phyloP scores from a whole-genome alignment of 495 filamentous ascomycete species.

The Penicillium waksmanii region DNA sequence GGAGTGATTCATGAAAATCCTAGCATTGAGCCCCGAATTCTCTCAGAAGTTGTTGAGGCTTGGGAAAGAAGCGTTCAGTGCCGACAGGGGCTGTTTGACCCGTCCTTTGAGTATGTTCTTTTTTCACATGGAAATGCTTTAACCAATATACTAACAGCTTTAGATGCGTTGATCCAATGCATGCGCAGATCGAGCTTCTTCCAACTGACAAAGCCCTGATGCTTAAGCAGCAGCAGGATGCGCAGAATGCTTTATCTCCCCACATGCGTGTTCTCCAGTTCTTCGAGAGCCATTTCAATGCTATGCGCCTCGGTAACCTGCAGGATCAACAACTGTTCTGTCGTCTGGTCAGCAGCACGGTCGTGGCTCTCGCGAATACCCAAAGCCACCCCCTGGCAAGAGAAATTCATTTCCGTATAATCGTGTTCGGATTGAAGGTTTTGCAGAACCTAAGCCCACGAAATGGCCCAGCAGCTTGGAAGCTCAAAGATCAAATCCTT shows the following conservation, averaged over 20 bases:
- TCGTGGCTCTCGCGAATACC: conserved; percentile 69
- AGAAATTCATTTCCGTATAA: conserved; percentile 85
- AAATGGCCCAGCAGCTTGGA: conserved; percentile 63
- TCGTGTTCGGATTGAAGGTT: conserved; percentile 80
- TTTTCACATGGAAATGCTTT: background rate
- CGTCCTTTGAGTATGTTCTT: conserved; percentile 60
- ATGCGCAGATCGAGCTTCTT: conserved; percentile 86
- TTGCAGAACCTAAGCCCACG: conserved; percentile 69
- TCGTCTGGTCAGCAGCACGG: conserved; percentile 74
- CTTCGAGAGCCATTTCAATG: conserved; percentile 90
- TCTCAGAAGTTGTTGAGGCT: conserved; percentile 79
- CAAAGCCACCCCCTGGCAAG: conserved; percentile 82
- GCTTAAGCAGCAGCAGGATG: conserved; percentile 70
- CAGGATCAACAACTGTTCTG: conserved; percentile 80
- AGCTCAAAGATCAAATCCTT: conserved; percentile 84
- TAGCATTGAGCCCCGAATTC: conserved; percentile 76
- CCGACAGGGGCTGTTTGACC: conserved; percentile 78
- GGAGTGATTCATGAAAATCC: conserved; percentile 97
- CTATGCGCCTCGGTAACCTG: conserved; percentile 76
- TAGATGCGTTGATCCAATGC: conserved; percentile 86
- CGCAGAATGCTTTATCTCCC: conserved; percentile 79
- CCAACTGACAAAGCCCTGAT: conserved; percentile 83
- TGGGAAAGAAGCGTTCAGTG: conserved; percentile 84
- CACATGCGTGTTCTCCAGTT: conserved; percentile 87
- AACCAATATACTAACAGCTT: conserved; percentile 12